Evolutionary conservation across 2,329 filamentous ascomycete species (phyloP).

Genomic region (Aspergillus viridinutans): DNA sequence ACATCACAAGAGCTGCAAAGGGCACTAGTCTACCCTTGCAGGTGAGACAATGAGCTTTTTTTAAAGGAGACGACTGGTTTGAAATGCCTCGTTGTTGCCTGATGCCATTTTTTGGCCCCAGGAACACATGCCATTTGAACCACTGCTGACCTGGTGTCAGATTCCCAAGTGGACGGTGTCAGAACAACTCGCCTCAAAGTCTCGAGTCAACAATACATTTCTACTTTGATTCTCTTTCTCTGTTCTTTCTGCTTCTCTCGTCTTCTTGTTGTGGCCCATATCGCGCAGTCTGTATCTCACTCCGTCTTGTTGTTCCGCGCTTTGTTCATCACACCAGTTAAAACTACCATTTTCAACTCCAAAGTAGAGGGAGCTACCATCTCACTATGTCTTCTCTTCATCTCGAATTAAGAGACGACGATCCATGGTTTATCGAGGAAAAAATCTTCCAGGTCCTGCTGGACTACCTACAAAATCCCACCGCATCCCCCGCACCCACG

Average conservation of each 20-base stretch:
- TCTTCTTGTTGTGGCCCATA: not conserved
- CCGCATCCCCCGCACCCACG: not conserved
- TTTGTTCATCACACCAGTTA: not conserved
- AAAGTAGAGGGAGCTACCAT: not conserved
- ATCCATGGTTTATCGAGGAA: not conserved
- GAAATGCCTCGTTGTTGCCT: not conserved
- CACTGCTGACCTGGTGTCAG: not conserved
- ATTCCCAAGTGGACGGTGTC: not conserved
- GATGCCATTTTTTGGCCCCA: not conserved
- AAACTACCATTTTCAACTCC: not conserved
- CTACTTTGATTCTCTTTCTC: not conserved
- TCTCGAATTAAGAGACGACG: not conserved
- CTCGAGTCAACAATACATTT: not conserved
- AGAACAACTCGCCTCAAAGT: not conserved
- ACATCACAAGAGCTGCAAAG: not conserved
- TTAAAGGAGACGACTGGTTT: not conserved
- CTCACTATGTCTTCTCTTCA: slow-evolving; percentile 1
- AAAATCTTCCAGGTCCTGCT: not conserved
- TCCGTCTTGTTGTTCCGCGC: not conserved
- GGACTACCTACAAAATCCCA: not conserved
- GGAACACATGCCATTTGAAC: not conserved
- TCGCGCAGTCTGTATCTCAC: not conserved
- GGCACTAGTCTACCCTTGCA: not conserved
- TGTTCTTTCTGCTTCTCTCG: not conserved
- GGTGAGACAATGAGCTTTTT: not conserved